These are phyloP conservation scores for Magnaporthales sp. DNA, from an alignment of 2,329 filamentous ascomycete genomes.

Conservation along the genomic window DNA sequence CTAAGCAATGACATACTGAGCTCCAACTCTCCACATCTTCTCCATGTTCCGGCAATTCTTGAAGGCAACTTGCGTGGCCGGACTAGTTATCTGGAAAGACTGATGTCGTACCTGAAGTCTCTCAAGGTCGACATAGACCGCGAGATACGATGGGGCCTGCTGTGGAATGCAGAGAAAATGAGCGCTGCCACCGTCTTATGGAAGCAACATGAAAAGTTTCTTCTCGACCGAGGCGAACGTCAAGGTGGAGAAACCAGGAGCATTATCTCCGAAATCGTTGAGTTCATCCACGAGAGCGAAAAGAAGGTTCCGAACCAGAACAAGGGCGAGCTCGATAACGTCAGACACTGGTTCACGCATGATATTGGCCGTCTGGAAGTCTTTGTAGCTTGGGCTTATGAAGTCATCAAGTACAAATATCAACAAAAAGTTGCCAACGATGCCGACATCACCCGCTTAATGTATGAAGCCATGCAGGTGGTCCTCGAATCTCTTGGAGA, in stretches of 20 bases:
- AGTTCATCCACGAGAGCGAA: conserved; percentile 66
- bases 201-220: conserved; percentile 67
- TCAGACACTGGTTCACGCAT: conserved; percentile 81
- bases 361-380: conserved; percentile 65
- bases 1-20: conserved; percentile 76
- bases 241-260: conserved; percentile 42
- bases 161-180: conserved; percentile 90
- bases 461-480: conserved; percentile 59
- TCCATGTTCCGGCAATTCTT: conserved; percentile 63
- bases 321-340: conserved; percentile 64
- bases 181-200: conserved; percentile 72
- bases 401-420: conserved; percentile 65
- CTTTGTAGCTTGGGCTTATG: conserved; percentile 71
- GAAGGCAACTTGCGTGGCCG: conserved; percentile 73
- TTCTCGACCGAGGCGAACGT: conserved; percentile 44
- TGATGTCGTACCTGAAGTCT: conserved; percentile 62
- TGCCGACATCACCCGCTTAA: conserved; percentile 41
- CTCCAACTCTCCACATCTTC: conserved; percentile 67
- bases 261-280: conserved; percentile 65
- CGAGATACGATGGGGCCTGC: conserved; percentile 64
- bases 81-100: conserved; percentile 62
- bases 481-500: conserved; percentile 62
- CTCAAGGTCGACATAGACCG: conserved; percentile 59
- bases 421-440: conserved; percentile 51
- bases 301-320: conserved; percentile 59